These are phyloP conservation scores for Bryoglossum gracile DNA, from an alignment of 495 filamentous ascomycete species.

Conservation along the genomic window DNA sequence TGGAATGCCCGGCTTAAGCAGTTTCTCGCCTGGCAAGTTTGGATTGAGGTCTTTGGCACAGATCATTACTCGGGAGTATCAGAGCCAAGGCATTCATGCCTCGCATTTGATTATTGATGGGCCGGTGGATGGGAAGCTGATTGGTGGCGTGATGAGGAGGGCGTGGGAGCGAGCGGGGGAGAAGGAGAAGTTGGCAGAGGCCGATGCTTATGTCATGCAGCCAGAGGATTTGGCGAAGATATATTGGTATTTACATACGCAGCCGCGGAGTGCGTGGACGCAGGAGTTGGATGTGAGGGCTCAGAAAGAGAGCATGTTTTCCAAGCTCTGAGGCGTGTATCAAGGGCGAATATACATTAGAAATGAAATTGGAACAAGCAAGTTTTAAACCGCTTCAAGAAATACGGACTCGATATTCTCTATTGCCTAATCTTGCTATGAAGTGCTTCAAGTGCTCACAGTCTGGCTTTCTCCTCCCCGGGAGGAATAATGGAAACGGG, in stretches of 20 bases:
- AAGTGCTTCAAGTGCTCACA: no score
- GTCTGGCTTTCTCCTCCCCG: no score
- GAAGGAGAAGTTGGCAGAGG: conserved; percentile 23
- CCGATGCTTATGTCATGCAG: conserved; percentile 28
- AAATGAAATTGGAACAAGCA: no score
- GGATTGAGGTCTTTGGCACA: conserved; percentile 27
- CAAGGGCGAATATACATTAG: no score
- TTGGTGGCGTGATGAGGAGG: conserved; percentile 33
- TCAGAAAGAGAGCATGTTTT: conserved; percentile 48
- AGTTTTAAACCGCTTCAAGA: no score
- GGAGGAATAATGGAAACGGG: conserved; percentile 3
- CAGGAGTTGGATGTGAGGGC: conserved; percentile 66
- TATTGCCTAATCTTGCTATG: no score
- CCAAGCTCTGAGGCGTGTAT: no score
- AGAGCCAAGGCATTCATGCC: conserved; percentile 25
- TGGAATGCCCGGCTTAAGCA: conserved; percentile 23
- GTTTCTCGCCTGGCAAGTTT: conserved; percentile 30
- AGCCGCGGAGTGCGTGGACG: conserved; percentile 58
- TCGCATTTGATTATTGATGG: conserved; percentile 30
- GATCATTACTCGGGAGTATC: conserved; percentile 29
- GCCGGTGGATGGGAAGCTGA: conserved; percentile 36
- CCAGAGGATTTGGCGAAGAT: conserved; percentile 58
- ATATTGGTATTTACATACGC: conserved; percentile 68
- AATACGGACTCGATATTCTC: no score
- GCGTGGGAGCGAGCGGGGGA: conserved; percentile 26